Evolutionary conservation across 768 basidiomycete species (phyloP).

Genomic region (Leccinum truebloodii): DNA sequence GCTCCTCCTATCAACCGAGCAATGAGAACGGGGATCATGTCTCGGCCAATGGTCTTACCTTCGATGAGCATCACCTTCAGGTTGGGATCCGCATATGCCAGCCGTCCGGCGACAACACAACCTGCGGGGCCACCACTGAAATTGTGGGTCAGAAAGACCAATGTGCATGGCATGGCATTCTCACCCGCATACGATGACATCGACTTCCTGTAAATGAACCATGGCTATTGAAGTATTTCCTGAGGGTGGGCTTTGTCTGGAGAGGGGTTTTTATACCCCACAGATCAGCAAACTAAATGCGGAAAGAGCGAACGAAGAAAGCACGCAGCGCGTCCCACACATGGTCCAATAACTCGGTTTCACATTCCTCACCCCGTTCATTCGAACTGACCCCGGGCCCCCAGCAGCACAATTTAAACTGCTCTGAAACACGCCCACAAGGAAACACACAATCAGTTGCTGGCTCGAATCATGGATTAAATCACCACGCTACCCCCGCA

Average conservation of each 20-base stretch:
- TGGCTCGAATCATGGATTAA: background rate
- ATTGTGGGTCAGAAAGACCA: slow-evolving; percentile 9
- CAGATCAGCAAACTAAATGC: slow-evolving; percentile 6
- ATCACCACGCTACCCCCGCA: background rate
- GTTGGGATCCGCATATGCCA: slow-evolving; percentile 71
- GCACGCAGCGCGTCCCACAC: background rate
- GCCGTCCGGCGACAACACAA: slow-evolving; percentile 65
- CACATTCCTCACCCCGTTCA: background rate
- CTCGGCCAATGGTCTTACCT: slow-evolving; percentile 37
- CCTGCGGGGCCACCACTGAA: slow-evolving; percentile 63
- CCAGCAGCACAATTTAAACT: background rate
- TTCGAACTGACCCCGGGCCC: background rate
- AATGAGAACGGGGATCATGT: background rate
- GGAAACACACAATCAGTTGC: background rate
- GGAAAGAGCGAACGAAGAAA: background rate
- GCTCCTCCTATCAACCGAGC: slow-evolving; percentile 48
- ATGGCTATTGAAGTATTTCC: slow-evolving; percentile 22
- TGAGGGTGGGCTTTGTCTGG: background rate
- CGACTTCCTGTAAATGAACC: slow-evolving; percentile 69
- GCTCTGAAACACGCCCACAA: background rate
- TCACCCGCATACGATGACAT: slow-evolving; percentile 65
- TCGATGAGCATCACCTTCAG: slow-evolving; percentile 77
- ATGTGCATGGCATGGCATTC: slow-evolving; percentile 3
- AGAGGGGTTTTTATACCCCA: slow-evolving; percentile 16
- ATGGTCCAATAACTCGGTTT: background rate